A percentile compares a stretch with the other conserved stretches of the same genome.
Conservation (phyloP, 352 stramenopile species). For the Phytophthora foliorum region DNA sequence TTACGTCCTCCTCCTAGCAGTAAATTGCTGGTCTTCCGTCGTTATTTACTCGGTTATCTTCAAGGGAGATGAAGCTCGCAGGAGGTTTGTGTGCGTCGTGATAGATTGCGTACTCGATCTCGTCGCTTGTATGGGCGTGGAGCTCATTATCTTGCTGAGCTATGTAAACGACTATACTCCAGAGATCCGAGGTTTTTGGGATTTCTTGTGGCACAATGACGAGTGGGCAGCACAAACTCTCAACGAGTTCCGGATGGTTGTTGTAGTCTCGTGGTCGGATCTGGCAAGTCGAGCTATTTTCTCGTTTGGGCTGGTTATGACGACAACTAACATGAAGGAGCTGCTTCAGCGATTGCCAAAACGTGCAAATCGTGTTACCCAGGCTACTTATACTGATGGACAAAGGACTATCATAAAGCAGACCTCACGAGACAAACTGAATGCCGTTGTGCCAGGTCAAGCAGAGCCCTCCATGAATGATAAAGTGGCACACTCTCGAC, state of each 20-base stretch:
- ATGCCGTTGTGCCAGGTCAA: not conserved
- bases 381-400: not conserved
- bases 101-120: slow-evolving; percentile 32
- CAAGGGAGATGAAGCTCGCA: slow-evolving; percentile 15
- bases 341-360: slow-evolving; percentile 14
- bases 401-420: not conserved
- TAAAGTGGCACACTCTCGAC: not conserved
- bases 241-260: slow-evolving; percentile 37
- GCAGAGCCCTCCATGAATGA: not conserved
- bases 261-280: slow-evolving; percentile 38
- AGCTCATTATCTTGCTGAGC: slow-evolving; percentile 18
- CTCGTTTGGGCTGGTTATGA: slow-evolving; percentile 23
- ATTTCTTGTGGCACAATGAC: slow-evolving; percentile 27
- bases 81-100: slow-evolving; percentile 24
- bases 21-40: slow-evolving; percentile 34
- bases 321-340: slow-evolving; percentile 28
- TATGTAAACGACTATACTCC: slow-evolving; percentile 21
- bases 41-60: slow-evolving; percentile 17
- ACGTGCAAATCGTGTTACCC: not conserved
- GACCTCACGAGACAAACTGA: not conserved
- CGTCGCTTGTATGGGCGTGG: slow-evolving; percentile 23
- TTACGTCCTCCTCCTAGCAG: slow-evolving; percentile 34
- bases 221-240: slow-evolving; percentile 28
- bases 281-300: slow-evolving; percentile 32
- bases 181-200: slow-evolving; percentile 6